These are phyloP conservation scores for Sarcomyxa edulis DNA, from an alignment of 768 basidiomycete genomes.

Conservation along the genomic window DNA sequence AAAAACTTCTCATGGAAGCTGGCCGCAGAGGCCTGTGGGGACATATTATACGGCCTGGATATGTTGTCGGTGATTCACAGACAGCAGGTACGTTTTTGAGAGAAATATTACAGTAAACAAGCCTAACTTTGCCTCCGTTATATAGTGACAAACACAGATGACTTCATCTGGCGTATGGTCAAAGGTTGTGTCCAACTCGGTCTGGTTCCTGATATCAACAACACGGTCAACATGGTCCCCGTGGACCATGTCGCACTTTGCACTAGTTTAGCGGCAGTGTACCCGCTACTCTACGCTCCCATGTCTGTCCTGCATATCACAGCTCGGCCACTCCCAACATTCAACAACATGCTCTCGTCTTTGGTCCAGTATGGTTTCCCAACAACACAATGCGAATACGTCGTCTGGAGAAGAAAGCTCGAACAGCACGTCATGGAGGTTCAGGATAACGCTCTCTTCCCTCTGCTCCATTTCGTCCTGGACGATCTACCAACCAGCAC, in stretches of 20 bases:
- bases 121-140: slow-evolving; percentile 1
- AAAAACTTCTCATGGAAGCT: slow-evolving; percentile 90
- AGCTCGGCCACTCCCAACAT: slow-evolving; percentile 82
- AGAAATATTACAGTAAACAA: no score
- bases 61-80: slow-evolving; percentile 89
- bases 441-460: slow-evolving; percentile 97
- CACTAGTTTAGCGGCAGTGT: slow-evolving; percentile 66
- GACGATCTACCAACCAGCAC: slow-evolving; percentile 97
- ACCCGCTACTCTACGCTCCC: slow-evolving; percentile 40
- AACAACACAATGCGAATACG: slow-evolving; percentile 78
- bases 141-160: slow-evolving; percentile 95
- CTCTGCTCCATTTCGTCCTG: slow-evolving; percentile 92
- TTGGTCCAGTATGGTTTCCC: slow-evolving; percentile 77
- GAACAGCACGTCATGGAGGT: slow-evolving; percentile 93
- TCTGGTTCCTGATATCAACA: slow-evolving; percentile 94
- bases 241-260: slow-evolving; percentile 93
- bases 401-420: slow-evolving; percentile 86
- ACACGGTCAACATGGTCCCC: slow-evolving; percentile 96
- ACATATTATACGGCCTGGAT: slow-evolving; percentile 88
- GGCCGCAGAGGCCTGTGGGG: slow-evolving; percentile 80
- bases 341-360: slow-evolving; percentile 77
- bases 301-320: slow-evolving; percentile 77
- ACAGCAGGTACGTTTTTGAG: slow-evolving; percentile 63
- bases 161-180: slow-evolving; percentile 97
- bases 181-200: slow-evolving; percentile 99